A percentile compares a stretch with the other conserved stretches of the same genome.
Conservation (phyloP, 805 yeast genomes). For the Kregervanrija fluxuum region DNA sequence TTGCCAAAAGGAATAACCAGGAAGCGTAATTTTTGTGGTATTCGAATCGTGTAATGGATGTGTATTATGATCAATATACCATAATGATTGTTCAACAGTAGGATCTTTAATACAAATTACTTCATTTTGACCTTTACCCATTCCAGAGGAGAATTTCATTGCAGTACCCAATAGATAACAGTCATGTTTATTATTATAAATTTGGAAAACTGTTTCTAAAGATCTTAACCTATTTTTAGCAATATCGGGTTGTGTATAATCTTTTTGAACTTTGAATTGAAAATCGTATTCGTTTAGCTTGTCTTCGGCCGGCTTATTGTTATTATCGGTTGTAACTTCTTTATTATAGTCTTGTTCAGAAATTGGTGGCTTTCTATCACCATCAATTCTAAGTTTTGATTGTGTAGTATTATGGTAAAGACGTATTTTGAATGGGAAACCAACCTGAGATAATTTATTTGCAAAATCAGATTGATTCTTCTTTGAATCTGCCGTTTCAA, state of each 20-base stretch:
- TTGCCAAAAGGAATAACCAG: slow-evolving; percentile 34
- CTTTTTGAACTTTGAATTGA: slow-evolving; percentile 45
- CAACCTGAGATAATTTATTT: slow-evolving; percentile 17
- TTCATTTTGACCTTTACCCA: slow-evolving; percentile 82
- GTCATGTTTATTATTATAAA: slow-evolving; percentile 56
- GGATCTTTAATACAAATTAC: slow-evolving; percentile 80
- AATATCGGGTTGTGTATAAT: slow-evolving; percentile 26
- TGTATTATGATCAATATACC: slow-evolving; percentile 63
- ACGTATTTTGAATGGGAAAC: slow-evolving; percentile 51
- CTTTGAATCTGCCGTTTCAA: slow-evolving; percentile 40
- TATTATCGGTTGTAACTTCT: slow-evolving; percentile 49
- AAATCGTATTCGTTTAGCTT: slow-evolving; percentile 52
- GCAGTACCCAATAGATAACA: slow-evolving; percentile 75
- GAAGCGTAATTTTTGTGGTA: slow-evolving; percentile 26
- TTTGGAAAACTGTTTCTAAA: slow-evolving; percentile 61
- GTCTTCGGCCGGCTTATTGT: slow-evolving; percentile 1
- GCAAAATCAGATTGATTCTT: slow-evolving; percentile 33
- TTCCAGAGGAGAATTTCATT: slow-evolving; percentile 50
- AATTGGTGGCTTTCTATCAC: slow-evolving; percentile 73
- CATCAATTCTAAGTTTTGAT: slow-evolving; percentile 56
- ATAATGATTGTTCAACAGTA: slow-evolving; percentile 54
- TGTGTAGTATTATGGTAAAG: slow-evolving; percentile 67
- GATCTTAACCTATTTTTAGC: slow-evolving; percentile 39
- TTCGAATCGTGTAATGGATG: slow-evolving; percentile 41
- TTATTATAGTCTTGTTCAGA: slow-evolving; percentile 85